Conservation (phyloP, 768 basidiomycete species). For the Crepidotus variabilis region DNA sequence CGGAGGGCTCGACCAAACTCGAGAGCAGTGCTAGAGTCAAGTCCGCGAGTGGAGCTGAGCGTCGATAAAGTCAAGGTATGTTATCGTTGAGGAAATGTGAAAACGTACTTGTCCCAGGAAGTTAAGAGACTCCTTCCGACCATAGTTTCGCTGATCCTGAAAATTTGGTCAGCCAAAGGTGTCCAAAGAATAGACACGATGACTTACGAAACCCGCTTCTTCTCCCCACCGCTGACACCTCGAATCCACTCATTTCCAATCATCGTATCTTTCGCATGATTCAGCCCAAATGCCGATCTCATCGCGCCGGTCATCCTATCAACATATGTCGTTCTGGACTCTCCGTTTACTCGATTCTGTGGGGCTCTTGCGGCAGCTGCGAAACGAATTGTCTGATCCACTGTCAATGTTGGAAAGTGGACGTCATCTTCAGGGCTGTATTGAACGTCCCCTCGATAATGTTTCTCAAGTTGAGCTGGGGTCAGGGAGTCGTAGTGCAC, state of each 20-base stretch:
- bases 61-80: neutral
- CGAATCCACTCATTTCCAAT: slow-evolving; percentile 76
- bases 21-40: slow-evolving; percentile 69
- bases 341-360: slow-evolving; percentile 21
- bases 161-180: neutral
- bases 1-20: slow-evolving; percentile 70
- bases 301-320: slow-evolving; percentile 50
- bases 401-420: slow-evolving; percentile 82
- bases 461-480: slow-evolving; percentile 55
- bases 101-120: slow-evolving; percentile 73
- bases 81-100: neutral
- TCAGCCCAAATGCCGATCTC: slow-evolving; percentile 71
- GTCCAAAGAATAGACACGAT: neutral
- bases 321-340: slow-evolving; percentile 40
- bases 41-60: slow-evolving; percentile 58
- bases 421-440: slow-evolving; percentile 85
- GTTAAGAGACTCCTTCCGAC: slow-evolving; percentile 58
- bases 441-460: slow-evolving; percentile 75
- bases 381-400: slow-evolving; percentile 70
- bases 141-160: slow-evolving; percentile 48
- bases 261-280: slow-evolving; percentile 64
- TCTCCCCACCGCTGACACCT: slow-evolving; percentile 73
- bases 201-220: slow-evolving; percentile 67
- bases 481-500: slow-evolving; percentile 76
- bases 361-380: slow-evolving; percentile 72